Conservation (phyloP, 805 yeast genomes). For the Priceomyces castillae region DNA sequence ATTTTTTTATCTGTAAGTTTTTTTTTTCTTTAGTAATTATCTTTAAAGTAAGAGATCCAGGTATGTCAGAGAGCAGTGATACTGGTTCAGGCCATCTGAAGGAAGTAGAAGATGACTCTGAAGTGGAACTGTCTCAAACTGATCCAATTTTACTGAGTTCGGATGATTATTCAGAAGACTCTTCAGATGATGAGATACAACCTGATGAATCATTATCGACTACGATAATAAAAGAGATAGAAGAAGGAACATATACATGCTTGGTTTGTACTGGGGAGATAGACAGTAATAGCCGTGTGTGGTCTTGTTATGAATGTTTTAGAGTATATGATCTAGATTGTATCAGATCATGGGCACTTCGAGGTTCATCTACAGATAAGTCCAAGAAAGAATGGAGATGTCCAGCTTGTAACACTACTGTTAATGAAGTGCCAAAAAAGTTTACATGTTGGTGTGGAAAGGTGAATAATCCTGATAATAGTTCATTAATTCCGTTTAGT, state of each 20-base stretch:
- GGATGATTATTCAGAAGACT: conserved; percentile 4
- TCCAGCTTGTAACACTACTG: conserved; percentile 69
- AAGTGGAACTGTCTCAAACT: neutral
- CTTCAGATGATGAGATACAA: conserved; percentile 4
- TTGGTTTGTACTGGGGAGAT: conserved; percentile 86
- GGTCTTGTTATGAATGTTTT: conserved; percentile 77
- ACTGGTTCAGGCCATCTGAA: neutral
- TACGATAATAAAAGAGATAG: conserved; percentile 56
- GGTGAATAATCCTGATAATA: conserved; percentile 58
- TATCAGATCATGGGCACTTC: conserved; percentile 79
- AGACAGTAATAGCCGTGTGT: conserved; percentile 60
- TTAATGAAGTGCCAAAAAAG: conserved; percentile 48
- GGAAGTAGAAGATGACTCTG: neutral
- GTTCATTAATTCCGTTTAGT: conserved; percentile 68
- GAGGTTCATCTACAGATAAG: conserved; percentile 64
- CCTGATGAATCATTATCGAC: conserved; percentile 18
- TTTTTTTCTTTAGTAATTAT: neutral
- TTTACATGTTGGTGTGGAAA: conserved; percentile 91
- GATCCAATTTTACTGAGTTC: neutral
- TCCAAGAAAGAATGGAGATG: conserved; percentile 72
- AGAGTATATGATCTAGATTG: conserved; percentile 86
- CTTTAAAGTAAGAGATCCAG: neutral
- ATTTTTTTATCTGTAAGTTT: neutral
- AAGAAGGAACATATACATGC: conserved; percentile 73
- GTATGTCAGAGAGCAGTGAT: neutral